A percentile compares a stretch with the other conserved stretches of the same genome.
phyloP scores from a whole-genome alignment of 352 stramenopile genomes.

The Thraustotheca clavata region DNA sequence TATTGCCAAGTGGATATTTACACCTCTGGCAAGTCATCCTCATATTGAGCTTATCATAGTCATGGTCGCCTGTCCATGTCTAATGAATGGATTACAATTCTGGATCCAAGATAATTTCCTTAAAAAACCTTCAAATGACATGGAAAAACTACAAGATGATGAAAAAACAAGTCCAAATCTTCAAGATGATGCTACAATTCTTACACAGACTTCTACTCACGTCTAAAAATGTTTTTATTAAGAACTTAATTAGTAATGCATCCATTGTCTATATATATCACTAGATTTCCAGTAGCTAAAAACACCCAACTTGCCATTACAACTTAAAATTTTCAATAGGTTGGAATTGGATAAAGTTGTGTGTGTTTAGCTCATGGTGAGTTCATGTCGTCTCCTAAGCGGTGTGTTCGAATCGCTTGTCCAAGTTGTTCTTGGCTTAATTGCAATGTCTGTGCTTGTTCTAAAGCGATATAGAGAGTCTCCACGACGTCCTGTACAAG shows the following conservation, averaged over 20 bases:
- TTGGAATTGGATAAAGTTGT: too few species aligned
- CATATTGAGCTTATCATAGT: constrained; percentile 70
- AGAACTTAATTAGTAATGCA: too few species aligned
- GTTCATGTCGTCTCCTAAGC: constrained; percentile 64
- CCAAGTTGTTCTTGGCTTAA: constrained; percentile 64
- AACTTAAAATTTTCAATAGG: too few species aligned
- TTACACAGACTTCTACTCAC: too few species aligned
- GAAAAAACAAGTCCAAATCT: neutral
- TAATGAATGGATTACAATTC: constrained; percentile 86
- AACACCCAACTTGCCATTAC: too few species aligned
- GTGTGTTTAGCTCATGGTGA: neutral
- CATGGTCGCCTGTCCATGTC: constrained; percentile 81
- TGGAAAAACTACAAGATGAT: neutral
- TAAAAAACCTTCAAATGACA: constrained; percentile 67
- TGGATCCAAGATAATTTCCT: constrained; percentile 87
- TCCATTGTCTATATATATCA: too few species aligned
- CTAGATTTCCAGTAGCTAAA: too few species aligned
- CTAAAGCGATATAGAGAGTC: constrained; percentile 67
- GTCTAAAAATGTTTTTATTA: too few species aligned
- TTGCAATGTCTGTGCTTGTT: constrained; percentile 69
- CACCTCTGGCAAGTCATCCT: constrained; percentile 51
- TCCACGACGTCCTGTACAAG: constrained; percentile 34
- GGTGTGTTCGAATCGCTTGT: constrained; percentile 63
- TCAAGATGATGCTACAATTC: neutral
- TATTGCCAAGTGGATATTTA: constrained; percentile 58